Evolutionary conservation across 257 asterid genomes (phyloP), one percentile per base, ranked within the genome.

Genomic region (Lithospermum erythrorhizon): DNA sequence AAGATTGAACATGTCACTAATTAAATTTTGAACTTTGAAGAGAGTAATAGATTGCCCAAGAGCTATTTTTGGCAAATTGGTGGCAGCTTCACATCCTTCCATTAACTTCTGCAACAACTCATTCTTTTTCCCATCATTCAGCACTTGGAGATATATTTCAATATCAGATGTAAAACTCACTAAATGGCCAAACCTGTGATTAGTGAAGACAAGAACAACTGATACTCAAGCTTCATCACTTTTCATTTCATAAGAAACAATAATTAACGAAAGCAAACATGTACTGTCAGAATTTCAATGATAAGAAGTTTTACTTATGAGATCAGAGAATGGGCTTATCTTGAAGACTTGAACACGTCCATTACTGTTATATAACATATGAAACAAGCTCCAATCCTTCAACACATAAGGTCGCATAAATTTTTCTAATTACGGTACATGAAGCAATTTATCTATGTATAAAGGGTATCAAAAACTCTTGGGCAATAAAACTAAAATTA

Each of bases 171-270:
- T 59, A 77, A 76, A 93, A 71, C 97, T 84, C 58, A 94, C 81
- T 87, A 93, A 80, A 78, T 89, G 96, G 65, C 99, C 99, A 65
- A 86, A 89, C 84, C 99, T 93, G 88, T 65, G 55, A 58, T 70
- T 68, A 70, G 23, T 47, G 65, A 52, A 65, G 37, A 57, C 62
- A 64, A 18, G 55, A 37, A 66, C 41, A 37, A 66, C 41, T 23
- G n/a, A 35, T 21, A 19, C 32, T 60, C 57, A 63, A 56, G 68
- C 59, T 61, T 20, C 19, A 48, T 41, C 20, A 20, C n/a, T 56
- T 16, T 18, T 17, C 18, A 13, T 41, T 41, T 41, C 13, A 41
- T 41, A 41, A 41, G 13, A 8, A 41, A 41, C 45, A 35, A 7
- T 9, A 7, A 35, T 3, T 27, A 27, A 27, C 5, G 32, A 3